Evolutionary conservation across 1,284 basidiomycete species (phyloP).

Genomic region (Cryptococcus amylolentus): DNA sequence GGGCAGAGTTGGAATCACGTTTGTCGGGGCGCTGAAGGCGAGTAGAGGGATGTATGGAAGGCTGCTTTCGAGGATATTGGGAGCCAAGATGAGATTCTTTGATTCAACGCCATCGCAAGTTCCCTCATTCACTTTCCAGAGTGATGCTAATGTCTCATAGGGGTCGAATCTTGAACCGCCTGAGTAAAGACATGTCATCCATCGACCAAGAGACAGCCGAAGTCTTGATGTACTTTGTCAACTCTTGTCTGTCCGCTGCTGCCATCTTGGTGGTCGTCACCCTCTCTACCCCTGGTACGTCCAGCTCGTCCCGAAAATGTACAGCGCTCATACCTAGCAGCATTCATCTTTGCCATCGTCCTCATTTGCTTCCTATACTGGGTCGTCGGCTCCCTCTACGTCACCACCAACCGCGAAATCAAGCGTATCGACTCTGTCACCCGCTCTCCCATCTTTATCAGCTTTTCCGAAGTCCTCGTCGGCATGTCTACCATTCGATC

Average conservation of each 20-base stretch:
- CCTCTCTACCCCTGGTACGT: slow-evolving; percentile 39
- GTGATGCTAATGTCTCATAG: slow-evolving; percentile 10
- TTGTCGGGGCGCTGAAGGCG: slow-evolving; percentile 41
- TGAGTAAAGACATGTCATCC: slow-evolving; percentile 53
- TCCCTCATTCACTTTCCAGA: not conserved
- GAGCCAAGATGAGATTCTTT: slow-evolving; percentile 50
- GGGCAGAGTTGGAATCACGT: slow-evolving; percentile 36
- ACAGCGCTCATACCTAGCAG: not conserved
- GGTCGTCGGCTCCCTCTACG: slow-evolving; percentile 50
- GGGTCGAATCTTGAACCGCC: slow-evolving; percentile 55
- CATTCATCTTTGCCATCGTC: slow-evolving; percentile 48
- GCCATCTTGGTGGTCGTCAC: slow-evolving; percentile 46
- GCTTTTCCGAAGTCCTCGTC: slow-evolving; percentile 51
- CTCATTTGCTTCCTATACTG: slow-evolving; percentile 51
- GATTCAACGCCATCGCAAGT: slow-evolving; percentile 46
- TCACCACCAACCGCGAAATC: slow-evolving; percentile 54
- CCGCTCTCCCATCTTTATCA: slow-evolving; percentile 57
- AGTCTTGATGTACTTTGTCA: slow-evolving; percentile 46
- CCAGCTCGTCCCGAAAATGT: slow-evolving; percentile 11
- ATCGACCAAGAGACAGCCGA: slow-evolving; percentile 52
- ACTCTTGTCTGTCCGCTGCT: slow-evolving; percentile 34
- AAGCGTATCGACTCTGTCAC: slow-evolving; percentile 56
- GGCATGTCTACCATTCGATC: slow-evolving; percentile 55
- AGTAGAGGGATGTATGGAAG: slow-evolving; percentile 36
- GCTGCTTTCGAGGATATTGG: slow-evolving; percentile 43